phyloP scores from a whole-genome alignment of 345 rosid species.

The Melaleuca alternifolia region DNA sequence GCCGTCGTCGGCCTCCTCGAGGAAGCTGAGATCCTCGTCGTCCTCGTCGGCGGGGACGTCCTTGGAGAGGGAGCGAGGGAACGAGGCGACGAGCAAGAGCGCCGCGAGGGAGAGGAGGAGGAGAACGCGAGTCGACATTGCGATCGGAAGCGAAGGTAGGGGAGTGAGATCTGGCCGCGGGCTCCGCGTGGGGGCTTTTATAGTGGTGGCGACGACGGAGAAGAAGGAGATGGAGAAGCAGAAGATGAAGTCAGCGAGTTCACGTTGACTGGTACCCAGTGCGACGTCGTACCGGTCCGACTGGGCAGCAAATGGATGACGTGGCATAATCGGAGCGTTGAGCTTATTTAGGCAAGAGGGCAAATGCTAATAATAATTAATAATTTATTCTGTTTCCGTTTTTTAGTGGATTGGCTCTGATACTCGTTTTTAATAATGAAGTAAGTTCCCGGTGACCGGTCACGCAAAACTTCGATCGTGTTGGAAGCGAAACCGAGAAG shows the following conservation, averaged over 20 bases:
- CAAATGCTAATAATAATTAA: not conserved
- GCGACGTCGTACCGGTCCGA: not conserved
- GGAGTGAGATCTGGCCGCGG: constrained; percentile 1
- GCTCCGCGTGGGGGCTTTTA: not conserved
- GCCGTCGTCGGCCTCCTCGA: constrained; percentile 8
- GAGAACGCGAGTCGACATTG: constrained; percentile 34
- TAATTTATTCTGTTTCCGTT: not conserved
- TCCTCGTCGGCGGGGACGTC: not conserved
- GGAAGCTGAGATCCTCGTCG: constrained; percentile 18
- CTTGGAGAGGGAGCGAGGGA: constrained; percentile 1
- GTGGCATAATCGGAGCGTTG: not conserved
- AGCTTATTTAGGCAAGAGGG: not conserved
- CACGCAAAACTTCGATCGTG: not conserved
- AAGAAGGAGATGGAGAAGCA: not conserved
- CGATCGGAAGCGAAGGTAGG: not conserved
- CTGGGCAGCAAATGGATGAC: not conserved
- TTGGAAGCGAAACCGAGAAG: not conserved
- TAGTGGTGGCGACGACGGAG: not conserved
- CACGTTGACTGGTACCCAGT: not conserved
- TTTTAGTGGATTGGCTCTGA: not conserved
- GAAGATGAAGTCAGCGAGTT: not conserved
- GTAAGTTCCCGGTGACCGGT: not conserved
- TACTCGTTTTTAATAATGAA: not conserved
- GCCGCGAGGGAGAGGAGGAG: constrained; percentile 16
- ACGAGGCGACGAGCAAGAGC: not conserved